Evolutionary conservation across 371 early-diverging fungal genomes (phyloP).

Genomic region (Fennellomyces sp.): DNA sequence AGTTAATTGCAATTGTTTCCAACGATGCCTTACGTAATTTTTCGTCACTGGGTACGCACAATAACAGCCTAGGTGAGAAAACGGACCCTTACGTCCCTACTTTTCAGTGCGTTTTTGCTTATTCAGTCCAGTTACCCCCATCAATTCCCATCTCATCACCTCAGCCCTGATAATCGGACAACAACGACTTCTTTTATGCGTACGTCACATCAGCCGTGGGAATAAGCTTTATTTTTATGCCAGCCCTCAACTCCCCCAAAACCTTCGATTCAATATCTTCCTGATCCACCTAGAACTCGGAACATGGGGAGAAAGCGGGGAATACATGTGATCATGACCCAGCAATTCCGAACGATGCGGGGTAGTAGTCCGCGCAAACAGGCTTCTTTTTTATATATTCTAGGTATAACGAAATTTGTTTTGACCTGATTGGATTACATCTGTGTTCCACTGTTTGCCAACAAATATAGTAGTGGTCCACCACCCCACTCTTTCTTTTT

Average conservation of each 20-base stretch:
- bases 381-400: background rate
- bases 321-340: slow-evolving; percentile 9
- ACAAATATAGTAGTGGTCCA: slow-evolving; percentile 6
- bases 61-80: background rate
- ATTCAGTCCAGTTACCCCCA: background rate
- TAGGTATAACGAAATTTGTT: background rate
- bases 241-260: background rate
- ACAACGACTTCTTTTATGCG: background rate
- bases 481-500: slow-evolving; percentile 6
- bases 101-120: slow-evolving; percentile 2
- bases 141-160: background rate
- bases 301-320: slow-evolving; percentile 7
- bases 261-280: background rate
- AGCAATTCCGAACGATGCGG: slow-evolving; percentile 4
- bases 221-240: background rate
- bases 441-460: slow-evolving; percentile 1
- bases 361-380: slow-evolving; percentile 2
- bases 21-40: background rate
- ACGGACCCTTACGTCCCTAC: slow-evolving; percentile 4
- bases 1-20: background rate
- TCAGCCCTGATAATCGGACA: background rate
- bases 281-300: background rate
- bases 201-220: background rate
- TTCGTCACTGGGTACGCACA: background rate
- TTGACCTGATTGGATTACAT: slow-evolving; percentile 9